Conservation (phyloP, 2,329 filamentous ascomycete species). For the Canariomyces notabilis region DNA sequence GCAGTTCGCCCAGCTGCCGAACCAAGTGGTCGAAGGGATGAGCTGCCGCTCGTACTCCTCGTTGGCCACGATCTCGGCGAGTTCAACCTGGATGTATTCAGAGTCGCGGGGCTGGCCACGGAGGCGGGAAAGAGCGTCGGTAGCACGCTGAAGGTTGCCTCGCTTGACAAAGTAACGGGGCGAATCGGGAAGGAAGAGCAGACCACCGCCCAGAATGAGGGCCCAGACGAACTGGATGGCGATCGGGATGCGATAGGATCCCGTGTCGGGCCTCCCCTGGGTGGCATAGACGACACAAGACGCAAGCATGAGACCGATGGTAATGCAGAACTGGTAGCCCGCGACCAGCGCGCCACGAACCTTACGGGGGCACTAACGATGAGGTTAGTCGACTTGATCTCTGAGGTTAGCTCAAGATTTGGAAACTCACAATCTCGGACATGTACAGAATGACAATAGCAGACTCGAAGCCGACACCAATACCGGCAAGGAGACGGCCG, state of each 20-base stretch:
- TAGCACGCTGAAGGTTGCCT: conserved; percentile 62
- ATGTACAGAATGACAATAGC: conserved; percentile 82
- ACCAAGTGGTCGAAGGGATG: conserved; percentile 60
- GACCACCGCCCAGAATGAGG: conserved; percentile 64
- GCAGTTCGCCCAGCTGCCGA: conserved; percentile 64
- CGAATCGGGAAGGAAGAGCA: conserved; percentile 76
- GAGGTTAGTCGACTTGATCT: not conserved
- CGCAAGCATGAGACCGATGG: conserved; percentile 64
- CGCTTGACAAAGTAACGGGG: conserved; percentile 82
- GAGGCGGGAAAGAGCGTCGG: conserved; percentile 57
- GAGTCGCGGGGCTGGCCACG: conserved; percentile 70
- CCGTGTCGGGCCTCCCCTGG: conserved; percentile 54
- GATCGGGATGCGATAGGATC: conserved; percentile 76
- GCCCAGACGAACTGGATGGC: conserved; percentile 77
- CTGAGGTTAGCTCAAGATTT: not conserved
- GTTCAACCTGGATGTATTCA: conserved; percentile 70
- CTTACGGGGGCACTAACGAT: conserved; percentile 51
- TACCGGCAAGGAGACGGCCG: conserved; percentile 69
- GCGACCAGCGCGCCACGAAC: conserved; percentile 43
- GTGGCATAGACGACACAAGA: conserved; percentile 70
- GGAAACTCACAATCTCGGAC: conserved; percentile 63
- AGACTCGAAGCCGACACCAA: conserved; percentile 77
- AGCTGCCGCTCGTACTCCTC: conserved; percentile 74
- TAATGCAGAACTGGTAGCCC: conserved; percentile 32
- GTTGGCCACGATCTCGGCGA: conserved; percentile 84